phyloP scores from a whole-genome alignment of 2,329 filamentous ascomycete genomes.

The Botrytis fabae region DNA sequence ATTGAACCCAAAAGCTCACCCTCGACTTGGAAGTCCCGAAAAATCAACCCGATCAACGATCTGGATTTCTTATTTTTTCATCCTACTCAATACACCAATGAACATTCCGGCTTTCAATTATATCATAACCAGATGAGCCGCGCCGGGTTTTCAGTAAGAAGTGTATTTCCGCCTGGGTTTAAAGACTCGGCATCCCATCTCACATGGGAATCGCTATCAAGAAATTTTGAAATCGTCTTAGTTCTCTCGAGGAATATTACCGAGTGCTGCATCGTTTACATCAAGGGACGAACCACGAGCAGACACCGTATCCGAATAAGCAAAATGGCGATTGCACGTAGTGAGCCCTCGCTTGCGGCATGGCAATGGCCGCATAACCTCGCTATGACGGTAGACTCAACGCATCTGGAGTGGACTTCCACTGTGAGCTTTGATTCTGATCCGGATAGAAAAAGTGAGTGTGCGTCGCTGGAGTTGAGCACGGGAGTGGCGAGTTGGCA shows the following conservation, averaged over 20 bases:
- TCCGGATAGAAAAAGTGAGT: neutral
- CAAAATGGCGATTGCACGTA: neutral
- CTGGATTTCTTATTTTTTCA: neutral
- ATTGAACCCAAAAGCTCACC: neutral
- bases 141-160: neutral
- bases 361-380: neutral
- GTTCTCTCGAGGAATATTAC: neutral
- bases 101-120: neutral
- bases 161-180: neutral
- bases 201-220: neutral
- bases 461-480: neutral
- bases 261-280: neutral
- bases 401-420: neutral
- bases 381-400: neutral
- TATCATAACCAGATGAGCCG: neutral
- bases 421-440: neutral
- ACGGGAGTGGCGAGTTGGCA: neutral
- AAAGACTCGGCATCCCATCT: neutral
- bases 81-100: neutral
- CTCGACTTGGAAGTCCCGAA: neutral
- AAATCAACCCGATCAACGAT: neutral
- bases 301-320: neutral
- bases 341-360: neutral
- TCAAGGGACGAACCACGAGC: neutral
- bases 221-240: neutral